Evolutionary conservation across 441 rosid genomes (phyloP), one percentile per base, ranked within the genome.

Genomic region (Populus tomentosa): DNA sequence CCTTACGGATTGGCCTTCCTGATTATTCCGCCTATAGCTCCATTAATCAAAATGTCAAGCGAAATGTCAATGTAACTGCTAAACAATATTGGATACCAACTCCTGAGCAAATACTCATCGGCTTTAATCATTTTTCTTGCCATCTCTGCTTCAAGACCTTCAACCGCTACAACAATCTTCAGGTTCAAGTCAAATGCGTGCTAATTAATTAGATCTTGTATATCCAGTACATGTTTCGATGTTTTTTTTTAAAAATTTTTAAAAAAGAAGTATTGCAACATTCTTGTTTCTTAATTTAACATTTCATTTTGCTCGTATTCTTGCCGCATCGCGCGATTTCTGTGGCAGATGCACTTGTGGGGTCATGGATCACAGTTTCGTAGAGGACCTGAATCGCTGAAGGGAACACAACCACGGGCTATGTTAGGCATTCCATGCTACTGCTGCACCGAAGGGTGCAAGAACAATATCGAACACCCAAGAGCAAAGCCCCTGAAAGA

Each of bases 121-220:
- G 98, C 65, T 90, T 92, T 74, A 90, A 92, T 36, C 90, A 90
- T 78, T 92, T 90, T 82, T 87, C 92, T 46, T 92, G 97, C 82
- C 92, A 91, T 74, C 84, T 92, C 50, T 94, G 98, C 90, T 86
- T 82, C 68, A 94, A 94, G 86, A 89, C 92, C 67, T 94, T 94
- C 90, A 94, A 88, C 80, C 97, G 96, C 83, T 90, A 90, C 91
- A 94, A 92, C 79, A 93, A 91, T 82, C 98, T 93, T 79, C 94
- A 93, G 93, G 95, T 90, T 82, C 73, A 78, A 42, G 69, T 30
- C 69, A 21, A 3, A 21, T 65, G 69, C 33, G 3, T 65, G 59
- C 59, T 16, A 50, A 50, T 50, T 10, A 65, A 11, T 65, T 65
- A 13, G 0, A 21, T 16, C 6, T 71, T 26, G 21, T 26, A 9